Evolutionary conservation across 495 filamentous ascomycete species (phyloP).

Genomic region (Podospora bellae-mahoneyi): DNA sequence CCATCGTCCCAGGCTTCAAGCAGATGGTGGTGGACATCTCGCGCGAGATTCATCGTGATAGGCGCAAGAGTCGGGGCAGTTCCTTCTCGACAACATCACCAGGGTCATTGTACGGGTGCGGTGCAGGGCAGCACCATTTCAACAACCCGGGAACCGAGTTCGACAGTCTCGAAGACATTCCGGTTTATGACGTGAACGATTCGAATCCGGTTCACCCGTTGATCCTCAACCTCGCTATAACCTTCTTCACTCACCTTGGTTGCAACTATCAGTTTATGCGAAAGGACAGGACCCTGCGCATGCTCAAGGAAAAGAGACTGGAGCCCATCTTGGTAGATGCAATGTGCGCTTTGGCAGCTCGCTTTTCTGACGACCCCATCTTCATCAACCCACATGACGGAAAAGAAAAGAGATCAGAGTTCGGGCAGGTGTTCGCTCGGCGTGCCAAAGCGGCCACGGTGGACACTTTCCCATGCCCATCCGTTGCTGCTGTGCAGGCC

Average conservation of each 20-base stretch:
- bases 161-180: constrained; percentile 63
- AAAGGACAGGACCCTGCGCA: constrained; percentile 61
- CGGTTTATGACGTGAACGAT: constrained; percentile 73
- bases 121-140: constrained; percentile 16
- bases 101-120: constrained; percentile 25
- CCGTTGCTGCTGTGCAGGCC: constrained; percentile 73
- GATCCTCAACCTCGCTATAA: constrained; percentile 69
- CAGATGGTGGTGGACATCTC: constrained; percentile 78
- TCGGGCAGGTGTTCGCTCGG: constrained; percentile 72
- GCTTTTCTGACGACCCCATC: constrained; percentile 70
- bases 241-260: constrained; percentile 74
- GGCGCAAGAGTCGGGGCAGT: constrained; percentile 41
- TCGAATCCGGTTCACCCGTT: constrained; percentile 62
- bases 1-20: constrained; percentile 88
- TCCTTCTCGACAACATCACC: constrained; percentile 46
- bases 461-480: constrained; percentile 74
- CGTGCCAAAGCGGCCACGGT: constrained; percentile 70
- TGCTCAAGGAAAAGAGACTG: constrained; percentile 72
- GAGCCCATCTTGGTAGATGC: constrained; percentile 85
- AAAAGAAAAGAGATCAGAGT: constrained; percentile 52
- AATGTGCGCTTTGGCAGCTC: constrained; percentile 72
- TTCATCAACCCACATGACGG: constrained; percentile 57
- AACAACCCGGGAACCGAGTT: constrained; percentile 44
- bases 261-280: constrained; percentile 81
- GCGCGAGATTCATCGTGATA: constrained; percentile 35